phyloP scores from a whole-genome alignment of 768 basidiomycete species.

The Mrakia blollopis region DNA sequence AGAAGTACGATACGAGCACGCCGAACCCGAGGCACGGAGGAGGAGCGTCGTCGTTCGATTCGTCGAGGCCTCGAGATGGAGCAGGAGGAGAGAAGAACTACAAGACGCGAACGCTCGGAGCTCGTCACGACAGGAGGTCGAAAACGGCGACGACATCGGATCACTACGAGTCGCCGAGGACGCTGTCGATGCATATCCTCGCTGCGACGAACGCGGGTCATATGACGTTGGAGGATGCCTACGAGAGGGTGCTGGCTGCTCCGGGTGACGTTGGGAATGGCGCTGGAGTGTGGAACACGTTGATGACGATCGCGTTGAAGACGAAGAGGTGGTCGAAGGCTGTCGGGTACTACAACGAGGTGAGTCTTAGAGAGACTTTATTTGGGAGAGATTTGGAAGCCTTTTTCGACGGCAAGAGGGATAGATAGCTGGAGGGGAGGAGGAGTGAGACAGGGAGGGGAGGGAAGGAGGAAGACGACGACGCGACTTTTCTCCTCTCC shows the following conservation, averaged over 20 bases:
- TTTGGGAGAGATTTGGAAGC: too few species aligned
- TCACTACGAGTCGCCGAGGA: not conserved
- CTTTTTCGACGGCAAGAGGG: too few species aligned
- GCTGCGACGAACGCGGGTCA: not conserved
- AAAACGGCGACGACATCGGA: not conserved
- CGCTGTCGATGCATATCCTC: constrained; percentile 5
- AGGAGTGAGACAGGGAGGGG: not conserved
- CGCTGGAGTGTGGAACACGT: constrained; percentile 5
- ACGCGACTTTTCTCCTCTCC: not conserved
- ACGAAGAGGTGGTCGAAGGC: constrained; percentile 4
- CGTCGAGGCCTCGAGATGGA: not conserved
- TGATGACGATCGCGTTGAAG: constrained; percentile 15
- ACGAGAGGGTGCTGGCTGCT: not conserved
- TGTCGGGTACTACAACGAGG: constrained; percentile 12
- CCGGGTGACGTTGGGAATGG: not conserved
- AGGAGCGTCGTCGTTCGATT: not conserved
- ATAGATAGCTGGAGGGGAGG: not conserved
- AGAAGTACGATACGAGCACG: not conserved
- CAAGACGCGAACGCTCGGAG: not conserved
- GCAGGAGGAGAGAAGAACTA: not conserved
- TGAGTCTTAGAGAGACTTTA: not conserved
- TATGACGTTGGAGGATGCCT: not conserved
- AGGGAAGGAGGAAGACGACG: not conserved
- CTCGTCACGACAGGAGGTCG: not conserved
- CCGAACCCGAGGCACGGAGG: constrained; percentile 7